Evolutionary conservation across 1,284 basidiomycete species (phyloP), one percentile per base, ranked within the genome.

Genomic region (Sporisorium scitamineum): DNA sequence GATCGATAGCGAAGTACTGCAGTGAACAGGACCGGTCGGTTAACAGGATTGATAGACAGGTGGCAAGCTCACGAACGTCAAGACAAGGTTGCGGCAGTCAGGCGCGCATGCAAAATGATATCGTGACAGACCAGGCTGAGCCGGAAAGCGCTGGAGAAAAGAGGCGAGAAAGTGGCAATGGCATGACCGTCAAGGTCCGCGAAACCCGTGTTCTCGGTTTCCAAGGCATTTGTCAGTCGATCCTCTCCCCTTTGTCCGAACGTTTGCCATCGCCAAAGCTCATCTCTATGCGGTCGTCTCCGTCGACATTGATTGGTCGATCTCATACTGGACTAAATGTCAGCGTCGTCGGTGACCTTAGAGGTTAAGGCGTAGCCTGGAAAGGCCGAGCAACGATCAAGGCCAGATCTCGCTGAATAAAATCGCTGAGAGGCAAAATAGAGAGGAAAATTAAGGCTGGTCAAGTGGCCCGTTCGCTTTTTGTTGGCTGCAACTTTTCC

Each of bases 131-230:
- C 16, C 37, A 13, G 14, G 34, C 13, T 34, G 34, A 13, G 34
- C 34, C 14, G 34, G 34, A 14, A 34, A 34, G 11, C 34, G 8
- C 34, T 6, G 34, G 34, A 34, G 34, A 14, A 26, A 26, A 44
- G 22, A 20, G 22, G 11, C 24, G 42, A 13, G 42, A 9, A 2
- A 13, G 1, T 18, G 26, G 22, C 47, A 16, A 27, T 16, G 7
- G 63, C 52, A 54, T 52, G 53, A 67, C 58, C 58, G 64, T 61
- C 58, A 67, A 67, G 58, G 41, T 67, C n/a, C 58, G 58, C 29
- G 53, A 61, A 57, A 54, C 48, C 64, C 58, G 64, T 42, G 32
- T 14, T 37, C 26, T 48, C 27, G 51, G 14, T n/a, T n/a, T n/a
- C n/a, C n/a, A n/a, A n/a, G n/a, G n/a, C n/a, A n/a, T n/a, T n/a